Evolutionary conservation across 306 rosid genomes (phyloP).

Genomic region (Sindora glabra): DNA sequence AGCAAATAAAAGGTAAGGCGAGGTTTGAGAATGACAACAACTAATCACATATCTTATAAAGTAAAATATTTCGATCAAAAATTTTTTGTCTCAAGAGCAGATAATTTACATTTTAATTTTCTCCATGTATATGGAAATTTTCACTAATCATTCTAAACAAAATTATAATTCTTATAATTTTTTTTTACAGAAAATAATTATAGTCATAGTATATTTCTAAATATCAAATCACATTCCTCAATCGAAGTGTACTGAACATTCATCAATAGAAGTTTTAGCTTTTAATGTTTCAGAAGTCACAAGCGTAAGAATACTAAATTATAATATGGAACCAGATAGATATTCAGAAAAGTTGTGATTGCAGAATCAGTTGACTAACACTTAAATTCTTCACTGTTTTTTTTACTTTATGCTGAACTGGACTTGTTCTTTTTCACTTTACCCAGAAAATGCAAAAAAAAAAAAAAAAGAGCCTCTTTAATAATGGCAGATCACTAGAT

Average conservation of each 20-base stretch:
- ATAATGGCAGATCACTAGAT: neutral
- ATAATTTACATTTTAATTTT: neutral
- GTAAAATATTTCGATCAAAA: neutral
- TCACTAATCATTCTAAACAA: neutral
- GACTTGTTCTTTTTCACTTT: neutral
- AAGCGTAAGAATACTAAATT: slow-evolving; percentile 1
- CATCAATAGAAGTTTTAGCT: neutral
- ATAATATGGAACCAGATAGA: neutral
- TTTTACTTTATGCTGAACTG: too few relatives aligned
- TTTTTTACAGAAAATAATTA: too few relatives aligned
- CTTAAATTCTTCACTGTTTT: too few relatives aligned
- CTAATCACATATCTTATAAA: slow-evolving; percentile 9
- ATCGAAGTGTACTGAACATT: slow-evolving; percentile 9
- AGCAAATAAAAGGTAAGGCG: slow-evolving; percentile 14
- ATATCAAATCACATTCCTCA: neutral
- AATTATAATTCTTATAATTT: slow-evolving; percentile 1
- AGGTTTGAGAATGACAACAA: neutral
- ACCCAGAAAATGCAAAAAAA: neutral
- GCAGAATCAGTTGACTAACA: slow-evolving; percentile 13
- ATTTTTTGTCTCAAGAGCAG: neutral
- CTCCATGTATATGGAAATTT: slow-evolving; percentile 6
- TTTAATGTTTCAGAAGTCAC: neutral
- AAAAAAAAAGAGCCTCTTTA: neutral
- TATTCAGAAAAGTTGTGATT: slow-evolving; percentile 2
- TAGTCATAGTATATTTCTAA: too few relatives aligned